Base-by-base conservation (phyloP, 805 yeast genomes). In the Yamadazyma phyllophila region DNA sequence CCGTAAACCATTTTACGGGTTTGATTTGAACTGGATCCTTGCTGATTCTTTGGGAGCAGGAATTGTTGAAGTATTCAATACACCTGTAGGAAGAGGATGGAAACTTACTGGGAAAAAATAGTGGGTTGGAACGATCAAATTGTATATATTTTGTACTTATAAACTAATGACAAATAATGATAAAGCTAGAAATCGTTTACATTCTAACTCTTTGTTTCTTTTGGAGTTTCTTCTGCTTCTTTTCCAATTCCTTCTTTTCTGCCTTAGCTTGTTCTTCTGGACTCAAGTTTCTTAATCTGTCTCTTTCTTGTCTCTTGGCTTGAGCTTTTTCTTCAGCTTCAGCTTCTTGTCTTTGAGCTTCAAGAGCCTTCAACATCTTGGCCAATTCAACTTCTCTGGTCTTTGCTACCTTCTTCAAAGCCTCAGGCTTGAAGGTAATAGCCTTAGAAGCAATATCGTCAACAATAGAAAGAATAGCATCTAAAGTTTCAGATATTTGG, bases 221-320 rank as follows among this genome's bases (percentile, higher is more conserved):
- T 67, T 71, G 76, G 62, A 70, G 69, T 68, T 88, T 87, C 71
- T 89, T 82, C 62, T 83, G 88, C 66, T 82, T 88, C 73, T 84
- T 88, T 55, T 88, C 96, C 54, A 74, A 73, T 65, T 85, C 88
- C 71, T 85, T 88, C 71, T 81, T 82, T 53, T 86, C 92, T 36
- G 78, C 65, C 69, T 85, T 88, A 54, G 82, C 82, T 69, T 86
- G 94, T 61, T 85, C 94, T 58, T 83, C 89, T 49, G 88, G 84
- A 38, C 84, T 74, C 59, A 86, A 67, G 53, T 74, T 76, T 54
- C 77, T 67, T 51, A 77, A 57, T 44, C 71, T 69, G 53, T 85
- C 85, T 66, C 80, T 82, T 57, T 79, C 81, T 57, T 78, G 78
- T 59, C 78, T 83, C 57, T 78, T 82, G 51, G 78, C 80, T 66